A percentile compares a stretch with the other conserved stretches of the same genome.
These are phyloP conservation scores for Senna tora DNA, from an alignment of 306 rosid species.

Conservation along the genomic window DNA sequence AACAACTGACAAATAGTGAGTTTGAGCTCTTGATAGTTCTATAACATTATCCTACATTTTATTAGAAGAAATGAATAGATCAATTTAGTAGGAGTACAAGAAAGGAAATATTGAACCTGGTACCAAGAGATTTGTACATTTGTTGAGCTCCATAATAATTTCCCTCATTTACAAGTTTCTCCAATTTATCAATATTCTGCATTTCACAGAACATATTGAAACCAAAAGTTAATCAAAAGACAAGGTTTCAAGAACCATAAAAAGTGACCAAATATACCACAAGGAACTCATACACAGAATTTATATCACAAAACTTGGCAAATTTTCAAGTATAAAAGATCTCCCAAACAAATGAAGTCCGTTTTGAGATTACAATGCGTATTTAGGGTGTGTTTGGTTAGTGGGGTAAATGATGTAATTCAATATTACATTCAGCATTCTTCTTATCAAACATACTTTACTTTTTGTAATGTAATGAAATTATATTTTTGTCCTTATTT, in stretches of 20 bases:
- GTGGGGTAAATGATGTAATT: too few relatives aligned
- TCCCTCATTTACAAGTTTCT: constrained; percentile 55
- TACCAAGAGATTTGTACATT: constrained; percentile 67
- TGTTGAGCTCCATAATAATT: constrained; percentile 70
- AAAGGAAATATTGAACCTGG: constrained; percentile 44
- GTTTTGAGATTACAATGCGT: background rate
- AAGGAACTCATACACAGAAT: background rate
- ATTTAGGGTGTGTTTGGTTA: too few relatives aligned
- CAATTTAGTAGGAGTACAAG: background rate
- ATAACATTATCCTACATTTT: too few relatives aligned
- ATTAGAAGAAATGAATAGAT: background rate
- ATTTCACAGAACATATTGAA: constrained; percentile 13
- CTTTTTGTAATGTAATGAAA: too few relatives aligned
- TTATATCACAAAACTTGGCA: background rate
- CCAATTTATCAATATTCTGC: constrained; percentile 64
- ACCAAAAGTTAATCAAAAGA: background rate
- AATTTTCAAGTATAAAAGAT: background rate
- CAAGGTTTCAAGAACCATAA: background rate
- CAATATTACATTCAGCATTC: too few relatives aligned
- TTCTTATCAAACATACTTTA: too few relatives aligned
- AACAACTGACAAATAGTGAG: too few relatives aligned
- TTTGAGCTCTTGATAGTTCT: too few relatives aligned
- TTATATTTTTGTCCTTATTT: too few relatives aligned
- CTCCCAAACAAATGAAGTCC: background rate
- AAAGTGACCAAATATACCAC: background rate